Percentiles rank a stretch among this genome's conserved stretches.
Evolutionary conservation across 2,329 filamentous ascomycete species (phyloP).

Genomic region (Ceratocystis colombiana): DNA sequence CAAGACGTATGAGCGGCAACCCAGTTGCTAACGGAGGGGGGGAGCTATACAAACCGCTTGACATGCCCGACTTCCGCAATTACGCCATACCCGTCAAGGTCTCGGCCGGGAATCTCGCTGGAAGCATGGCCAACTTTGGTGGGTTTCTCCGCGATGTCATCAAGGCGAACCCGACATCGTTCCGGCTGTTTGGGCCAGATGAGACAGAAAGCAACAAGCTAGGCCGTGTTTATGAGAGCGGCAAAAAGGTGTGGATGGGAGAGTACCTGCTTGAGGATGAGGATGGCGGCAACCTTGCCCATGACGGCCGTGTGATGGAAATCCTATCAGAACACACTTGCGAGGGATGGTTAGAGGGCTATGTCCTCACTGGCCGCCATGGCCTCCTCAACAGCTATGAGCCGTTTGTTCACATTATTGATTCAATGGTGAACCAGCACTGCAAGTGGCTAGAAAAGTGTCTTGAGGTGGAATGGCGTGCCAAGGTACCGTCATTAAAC

Average conservation of each 20-base stretch:
- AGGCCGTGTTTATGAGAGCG: conserved; percentile 57
- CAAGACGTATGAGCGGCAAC: conserved; percentile 65
- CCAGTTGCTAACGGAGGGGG: conserved; percentile 63
- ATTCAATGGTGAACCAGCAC: conserved; percentile 79
- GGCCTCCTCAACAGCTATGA: conserved; percentile 73
- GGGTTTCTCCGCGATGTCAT: conserved; percentile 59
- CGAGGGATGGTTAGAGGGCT: conserved; percentile 73
- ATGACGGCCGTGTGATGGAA: conserved; percentile 65
- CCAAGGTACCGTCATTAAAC: conserved; percentile 63
- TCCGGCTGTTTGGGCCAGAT: conserved; percentile 69
- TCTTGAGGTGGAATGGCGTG: conserved; percentile 67
- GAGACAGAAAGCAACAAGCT: conserved; percentile 78
- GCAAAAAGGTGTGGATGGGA: conserved; percentile 71
- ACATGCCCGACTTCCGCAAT: conserved; percentile 58
- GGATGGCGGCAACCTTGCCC: conserved; percentile 63
- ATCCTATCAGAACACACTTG: conserved; percentile 74
- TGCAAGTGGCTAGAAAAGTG: conserved; percentile 81
- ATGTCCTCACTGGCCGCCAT: conserved; percentile 63
- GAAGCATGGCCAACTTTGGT: conserved; percentile 62
- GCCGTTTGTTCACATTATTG: conserved; percentile 72
- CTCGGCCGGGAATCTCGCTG: conserved; percentile 45
- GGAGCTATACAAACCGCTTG: conserved; percentile 52
- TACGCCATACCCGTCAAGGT: conserved; percentile 55
- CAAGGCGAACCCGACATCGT: conserved; percentile 52
- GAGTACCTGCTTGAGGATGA: conserved; percentile 67